These are phyloP conservation scores for Austroboletus novae-zelandiae DNA, from an alignment of 1,284 basidiomycete genomes.

Conservation along the genomic window DNA sequence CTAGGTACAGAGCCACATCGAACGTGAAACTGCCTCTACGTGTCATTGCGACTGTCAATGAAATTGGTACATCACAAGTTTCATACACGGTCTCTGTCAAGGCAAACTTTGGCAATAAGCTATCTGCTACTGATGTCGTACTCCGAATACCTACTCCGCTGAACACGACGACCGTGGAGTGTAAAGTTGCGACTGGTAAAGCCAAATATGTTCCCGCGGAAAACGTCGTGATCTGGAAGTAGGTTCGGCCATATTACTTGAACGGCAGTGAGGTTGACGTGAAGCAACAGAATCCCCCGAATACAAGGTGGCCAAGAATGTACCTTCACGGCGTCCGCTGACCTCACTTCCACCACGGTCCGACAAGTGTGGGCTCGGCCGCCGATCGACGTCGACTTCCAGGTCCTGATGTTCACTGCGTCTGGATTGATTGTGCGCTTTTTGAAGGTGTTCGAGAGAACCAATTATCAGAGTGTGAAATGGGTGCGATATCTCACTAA, in stretches of 20 bases:
- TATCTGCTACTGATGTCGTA: slow-evolving; percentile 91
- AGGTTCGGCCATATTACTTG: slow-evolving; percentile 36
- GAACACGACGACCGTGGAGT: slow-evolving; percentile 90
- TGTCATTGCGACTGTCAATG: slow-evolving; percentile 89
- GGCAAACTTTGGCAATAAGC: slow-evolving; percentile 87
- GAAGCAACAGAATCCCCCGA: slow-evolving; percentile 72
- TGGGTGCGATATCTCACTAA: slow-evolving; percentile 92
- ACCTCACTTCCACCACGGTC: slow-evolving; percentile 82
- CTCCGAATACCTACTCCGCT: slow-evolving; percentile 94
- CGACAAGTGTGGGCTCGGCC: slow-evolving; percentile 96
- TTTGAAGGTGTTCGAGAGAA: slow-evolving; percentile 97
- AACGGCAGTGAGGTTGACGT: slow-evolving; percentile 1
- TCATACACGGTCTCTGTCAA: slow-evolving; percentile 90
- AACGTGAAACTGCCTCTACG: slow-evolving; percentile 94
- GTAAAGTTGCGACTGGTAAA: slow-evolving; percentile 89
- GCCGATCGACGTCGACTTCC: slow-evolving; percentile 97
- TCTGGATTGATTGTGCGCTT: slow-evolving; percentile 96
- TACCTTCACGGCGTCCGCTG: slow-evolving; percentile 82
- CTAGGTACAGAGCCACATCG: slow-evolving; percentile 90
- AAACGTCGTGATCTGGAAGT: slow-evolving; percentile 98
- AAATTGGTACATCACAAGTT: slow-evolving; percentile 88
- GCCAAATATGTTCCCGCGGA: slow-evolving; percentile 96
- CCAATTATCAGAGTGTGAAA: slow-evolving; percentile 88
- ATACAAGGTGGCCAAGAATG: slow-evolving; percentile 93
- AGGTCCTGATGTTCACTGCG: slow-evolving; percentile 97